Conservation (phyloP, 208 protist genomes). For the Phytomonas serpens region DNA sequence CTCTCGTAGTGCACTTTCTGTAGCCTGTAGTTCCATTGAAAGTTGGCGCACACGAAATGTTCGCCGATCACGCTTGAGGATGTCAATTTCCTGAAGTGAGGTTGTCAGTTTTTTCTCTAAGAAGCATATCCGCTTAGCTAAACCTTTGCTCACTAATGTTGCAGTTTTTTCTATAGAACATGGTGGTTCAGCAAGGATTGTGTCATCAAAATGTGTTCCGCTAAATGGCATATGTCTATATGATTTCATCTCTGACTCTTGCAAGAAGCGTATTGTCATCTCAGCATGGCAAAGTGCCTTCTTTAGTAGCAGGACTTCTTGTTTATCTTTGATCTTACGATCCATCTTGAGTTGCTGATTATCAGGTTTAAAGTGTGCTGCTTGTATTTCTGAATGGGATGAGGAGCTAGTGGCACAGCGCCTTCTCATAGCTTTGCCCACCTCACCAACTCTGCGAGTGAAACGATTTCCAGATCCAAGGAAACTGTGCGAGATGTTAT, state of each 20-base stretch:
- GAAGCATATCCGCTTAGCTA: not conserved
- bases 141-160: not conserved
- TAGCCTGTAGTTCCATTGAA: not conserved
- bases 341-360: not conserved
- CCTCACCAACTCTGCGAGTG: not conserved
- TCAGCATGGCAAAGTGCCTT: not conserved
- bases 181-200: not conserved
- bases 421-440: not conserved
- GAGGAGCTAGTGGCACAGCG: not conserved
- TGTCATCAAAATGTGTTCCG: not conserved
- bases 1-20: not conserved
- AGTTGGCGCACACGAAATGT: constrained; percentile 1
- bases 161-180: not conserved
- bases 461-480: not conserved
- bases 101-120: not conserved
- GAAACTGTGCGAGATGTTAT: not conserved
- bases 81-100: not conserved
- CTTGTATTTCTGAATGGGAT: not conserved
- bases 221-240: not conserved
- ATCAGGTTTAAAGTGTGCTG: not conserved
- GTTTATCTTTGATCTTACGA: not conserved
- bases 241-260: not conserved
- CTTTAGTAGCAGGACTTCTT: not conserved
- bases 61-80: not conserved
- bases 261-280: not conserved